Base-by-base conservation (phyloP, 768 basidiomycete genomes). In the Gyrodon lividus region DNA sequence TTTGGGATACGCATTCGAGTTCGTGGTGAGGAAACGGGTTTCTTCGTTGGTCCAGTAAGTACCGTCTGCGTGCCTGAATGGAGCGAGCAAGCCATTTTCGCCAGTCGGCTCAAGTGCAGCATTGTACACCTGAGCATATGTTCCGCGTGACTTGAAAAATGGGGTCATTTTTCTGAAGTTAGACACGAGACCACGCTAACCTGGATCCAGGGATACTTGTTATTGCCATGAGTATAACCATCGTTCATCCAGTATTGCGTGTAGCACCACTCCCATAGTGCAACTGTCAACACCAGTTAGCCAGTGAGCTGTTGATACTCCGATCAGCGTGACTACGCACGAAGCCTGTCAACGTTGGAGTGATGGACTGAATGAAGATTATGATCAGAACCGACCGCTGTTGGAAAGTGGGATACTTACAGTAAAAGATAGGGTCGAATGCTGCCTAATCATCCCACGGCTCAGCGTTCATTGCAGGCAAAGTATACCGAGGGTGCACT, bases 241-340 rank as follows among this genome's bases (percentile, higher is more conserved):
- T 41, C 24, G n/a, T 48, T 54, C 67, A 67, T 66, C 66, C 66
- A 68, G 33, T 65, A 63, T 5, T 61, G 48, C 2, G 51, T 44
- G 47, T 67, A 67, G 44, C 56, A 63, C 61, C 67, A 67, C 17
- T 67, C 66, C 66, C 66, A 67, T 40, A 67, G 41, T 6, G 66
- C 66, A 26, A 56, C 66, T 67, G 22, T 6, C 17, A 42, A 16
- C 12, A n/a, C 23, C 13, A 37, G 16, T 49, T 13, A 62, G 34
- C 10, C n/a, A 20, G 14, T 7, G 24, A 19, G 20, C 28, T 2
- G 10, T 30, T 14, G 9, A 38, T 22, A 17, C 22, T 14, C 20
- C 10, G 0, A 24, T 9, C 28, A 16, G 10, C 7, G 3, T 10
- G 30, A 30, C 30, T 17, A 58, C 62, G 9, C 44, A 64, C 63